Conservation (phyloP, 2,329 filamentous ascomycete species). For the Aspergillus udagawae region DNA sequence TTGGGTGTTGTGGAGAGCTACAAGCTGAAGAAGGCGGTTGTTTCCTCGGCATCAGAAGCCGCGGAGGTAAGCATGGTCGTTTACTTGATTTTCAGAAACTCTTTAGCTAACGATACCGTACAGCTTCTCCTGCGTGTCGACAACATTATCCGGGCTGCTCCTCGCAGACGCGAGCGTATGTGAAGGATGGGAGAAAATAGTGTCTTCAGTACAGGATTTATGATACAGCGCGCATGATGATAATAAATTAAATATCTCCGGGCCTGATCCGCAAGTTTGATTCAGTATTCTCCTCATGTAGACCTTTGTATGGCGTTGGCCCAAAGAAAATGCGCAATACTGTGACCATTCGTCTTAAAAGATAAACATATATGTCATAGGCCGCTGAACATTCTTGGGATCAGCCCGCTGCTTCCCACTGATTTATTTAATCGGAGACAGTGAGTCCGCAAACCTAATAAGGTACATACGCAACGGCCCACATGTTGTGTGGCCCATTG, state of each 20-base stretch:
- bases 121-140: constrained; percentile 89
- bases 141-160: constrained; percentile 94
- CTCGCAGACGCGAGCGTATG: constrained; percentile 74
- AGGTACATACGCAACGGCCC: too few relatives aligned
- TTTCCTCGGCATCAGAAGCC: constrained; percentile 91
- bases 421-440: too few relatives aligned
- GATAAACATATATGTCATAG: too few relatives aligned
- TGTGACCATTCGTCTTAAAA: too few relatives aligned
- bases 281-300: background rate
- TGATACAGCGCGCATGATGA: background rate
- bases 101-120: constrained; percentile 19
- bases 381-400: too few relatives aligned
- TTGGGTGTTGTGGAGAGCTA: constrained; percentile 95
- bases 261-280: background rate
- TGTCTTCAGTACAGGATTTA: background rate
- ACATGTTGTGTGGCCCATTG: too few relatives aligned
- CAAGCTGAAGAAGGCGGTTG: constrained; percentile 97
- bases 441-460: too few relatives aligned
- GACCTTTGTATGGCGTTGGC: background rate
- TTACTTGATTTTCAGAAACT: background rate
- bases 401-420: too few relatives aligned
- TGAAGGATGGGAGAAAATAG: constrained; percentile 34
- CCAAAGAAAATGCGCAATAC: background rate
- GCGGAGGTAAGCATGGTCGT: constrained; percentile 68
- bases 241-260: background rate